Evolutionary conservation across 768 basidiomycete species (phyloP).

Genomic region (Leccinum pellstonianum): DNA sequence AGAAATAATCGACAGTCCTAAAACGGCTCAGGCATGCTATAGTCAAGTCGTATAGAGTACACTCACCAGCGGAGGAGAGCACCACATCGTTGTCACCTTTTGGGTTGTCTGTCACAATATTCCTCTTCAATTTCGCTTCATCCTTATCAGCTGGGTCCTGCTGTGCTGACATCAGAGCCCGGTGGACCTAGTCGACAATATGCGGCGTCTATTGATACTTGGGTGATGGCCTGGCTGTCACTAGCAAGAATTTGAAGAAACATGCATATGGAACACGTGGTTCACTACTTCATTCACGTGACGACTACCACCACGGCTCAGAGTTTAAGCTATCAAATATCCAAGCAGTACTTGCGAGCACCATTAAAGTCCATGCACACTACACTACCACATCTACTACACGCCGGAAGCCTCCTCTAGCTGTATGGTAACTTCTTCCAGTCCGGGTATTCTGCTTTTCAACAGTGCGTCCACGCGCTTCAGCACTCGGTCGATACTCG

Average conservation of each 20-base stretch:
- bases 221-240: no score
- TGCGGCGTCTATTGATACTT: not conserved
- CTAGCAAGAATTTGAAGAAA: no score
- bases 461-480: conserved; percentile 73
- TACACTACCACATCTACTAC: conserved; percentile 7
- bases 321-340: conserved; percentile 19
- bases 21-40: not conserved
- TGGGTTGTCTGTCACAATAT: conserved; percentile 40
- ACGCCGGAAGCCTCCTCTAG: conserved; percentile 46
- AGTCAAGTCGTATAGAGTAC: not conserved
- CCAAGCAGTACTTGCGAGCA: conserved; percentile 9
- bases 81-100: conserved; percentile 13
- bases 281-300: not conserved
- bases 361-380: conserved; percentile 7
- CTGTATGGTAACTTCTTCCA: conserved; percentile 91
- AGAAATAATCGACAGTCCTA: conserved; percentile 79
- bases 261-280: not conserved
- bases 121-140: conserved; percentile 54
- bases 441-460: conserved; percentile 68
- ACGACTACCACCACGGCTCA: not conserved
- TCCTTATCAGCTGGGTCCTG: conserved; percentile 33
- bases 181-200: not conserved
- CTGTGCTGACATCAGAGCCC: conserved; percentile 14
- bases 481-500: conserved; percentile 58
- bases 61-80: conserved; percentile 28